Conservation (phyloP, 306 rosid genomes). For the Abrus precatorius region DNA sequence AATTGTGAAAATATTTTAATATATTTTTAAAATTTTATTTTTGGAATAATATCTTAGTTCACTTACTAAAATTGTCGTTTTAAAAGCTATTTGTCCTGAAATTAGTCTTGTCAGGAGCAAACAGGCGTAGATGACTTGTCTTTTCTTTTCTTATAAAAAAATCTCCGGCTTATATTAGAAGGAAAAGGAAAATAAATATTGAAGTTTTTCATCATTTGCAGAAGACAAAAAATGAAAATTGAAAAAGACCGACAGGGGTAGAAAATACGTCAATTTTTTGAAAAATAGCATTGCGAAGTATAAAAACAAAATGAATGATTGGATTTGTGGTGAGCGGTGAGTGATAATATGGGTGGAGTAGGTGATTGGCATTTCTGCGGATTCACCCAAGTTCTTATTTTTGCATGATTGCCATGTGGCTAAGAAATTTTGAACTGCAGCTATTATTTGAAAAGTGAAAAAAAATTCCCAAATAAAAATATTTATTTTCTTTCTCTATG, state of each 20-base stretch:
- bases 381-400: background rate
- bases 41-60: background rate
- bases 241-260: background rate
- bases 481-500: too few relatives aligned
- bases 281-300: background rate
- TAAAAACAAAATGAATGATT: background rate
- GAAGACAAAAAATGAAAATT: background rate
- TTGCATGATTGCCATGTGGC: slow-evolving; percentile 7
- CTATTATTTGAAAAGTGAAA: too few relatives aligned
- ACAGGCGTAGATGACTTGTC: background rate
- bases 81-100: background rate
- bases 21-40: background rate
- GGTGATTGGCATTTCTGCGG: background rate
- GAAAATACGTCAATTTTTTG: background rate
- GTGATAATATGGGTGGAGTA: background rate
- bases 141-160: background rate
- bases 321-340: background rate
- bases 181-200: background rate
- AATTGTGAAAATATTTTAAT: background rate
- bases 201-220: background rate
- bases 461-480: too few relatives aligned
- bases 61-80: background rate
- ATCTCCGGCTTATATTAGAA: background rate
- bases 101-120: background rate
- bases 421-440: too few relatives aligned